Base-by-base conservation (phyloP, 306 rosid species). In the Carpinus fangiana region DNA sequence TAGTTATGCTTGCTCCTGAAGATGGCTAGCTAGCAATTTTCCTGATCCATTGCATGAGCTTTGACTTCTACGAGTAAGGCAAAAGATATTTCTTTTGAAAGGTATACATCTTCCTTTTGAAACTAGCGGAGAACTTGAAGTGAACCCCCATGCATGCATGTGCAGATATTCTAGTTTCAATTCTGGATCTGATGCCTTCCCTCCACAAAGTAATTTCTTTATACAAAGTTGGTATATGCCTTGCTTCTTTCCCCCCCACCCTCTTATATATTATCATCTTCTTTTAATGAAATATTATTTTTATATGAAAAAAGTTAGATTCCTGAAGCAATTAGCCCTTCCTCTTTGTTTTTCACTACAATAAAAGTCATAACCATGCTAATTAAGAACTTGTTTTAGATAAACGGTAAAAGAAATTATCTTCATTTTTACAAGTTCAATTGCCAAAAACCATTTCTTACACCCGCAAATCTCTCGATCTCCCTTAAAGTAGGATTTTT, bases 221-320 rank as follows among this genome's bases (percentile, higher is more conserved):
- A 64, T 65, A 50, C 87, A 56, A 75, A 79, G 80, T 62, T 57
- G 55, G 71, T 50, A 73, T 74, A 74, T 79, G 81, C 83, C 51
- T 62, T 82, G 73, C 62, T 21, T 47, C 67, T 61, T 59, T 70
- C 12, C 12, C 8, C 13, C 65, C 11, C 23, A 60, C 69, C 43
- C 55, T 70, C 45, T 38, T 38, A n/a, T n/a, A n/a, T n/a, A 38
- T 67, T 9, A 38, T 64, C 73, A 23, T 8, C 20, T 7, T 38
- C 5, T 46, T 73, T 20, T 28, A 36, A 77, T 36, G 45, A 26
- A 21, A 31, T 38, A 51, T 31, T 72, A 73, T 78, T 78, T 75
- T 60, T 26, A 18, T n/a, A 13, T 54, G 21, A 53, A 62, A 31
- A 23, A 75, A 57, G 82, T 57, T 72, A 77, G 76, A 74, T 83